A percentile compares a stretch with the other conserved stretches of the same genome.
Evolutionary conservation across 1,284 basidiomycete genomes (phyloP).

Genomic region (Coniophora puteana): DNA sequence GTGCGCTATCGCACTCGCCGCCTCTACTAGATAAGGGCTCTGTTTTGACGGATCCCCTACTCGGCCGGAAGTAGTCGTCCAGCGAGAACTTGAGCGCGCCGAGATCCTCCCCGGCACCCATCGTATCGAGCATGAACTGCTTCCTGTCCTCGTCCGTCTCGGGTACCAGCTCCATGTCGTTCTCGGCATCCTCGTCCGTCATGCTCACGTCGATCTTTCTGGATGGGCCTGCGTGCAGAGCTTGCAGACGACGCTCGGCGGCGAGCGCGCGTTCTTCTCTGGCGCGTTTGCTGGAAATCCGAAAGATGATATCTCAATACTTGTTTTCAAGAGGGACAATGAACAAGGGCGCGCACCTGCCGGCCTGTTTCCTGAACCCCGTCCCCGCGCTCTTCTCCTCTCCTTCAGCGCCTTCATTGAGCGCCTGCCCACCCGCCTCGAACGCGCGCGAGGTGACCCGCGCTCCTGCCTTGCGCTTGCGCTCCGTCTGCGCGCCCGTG

Average conservation of each 20-base stretch:
- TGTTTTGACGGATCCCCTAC: not conserved
- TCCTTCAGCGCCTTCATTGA: slow-evolving; percentile 43
- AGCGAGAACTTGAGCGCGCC: not conserved
- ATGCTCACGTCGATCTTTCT: not conserved
- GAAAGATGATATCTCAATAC: too few species aligned
- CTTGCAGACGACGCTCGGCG: slow-evolving; percentile 55
- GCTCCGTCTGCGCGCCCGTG: slow-evolving; percentile 57
- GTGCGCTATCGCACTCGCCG: not conserved
- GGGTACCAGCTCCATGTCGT: slow-evolving; percentile 13
- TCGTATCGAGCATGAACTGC: slow-evolving; percentile 18
- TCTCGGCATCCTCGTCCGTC: not conserved
- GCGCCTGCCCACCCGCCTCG: slow-evolving; percentile 46
- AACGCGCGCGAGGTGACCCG: slow-evolving; percentile 63
- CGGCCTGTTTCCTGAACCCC: slow-evolving; percentile 67
- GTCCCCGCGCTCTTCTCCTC: slow-evolving; percentile 42
- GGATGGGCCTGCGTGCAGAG: slow-evolving; percentile 30
- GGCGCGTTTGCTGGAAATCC: slow-evolving; percentile 59
- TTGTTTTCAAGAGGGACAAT: not conserved
- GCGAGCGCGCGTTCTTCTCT: slow-evolving; percentile 71
- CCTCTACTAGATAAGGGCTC: not conserved
- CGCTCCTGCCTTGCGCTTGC: slow-evolving; percentile 65
- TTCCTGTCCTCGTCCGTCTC: slow-evolving; percentile 3
- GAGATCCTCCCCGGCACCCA: slow-evolving; percentile 14
- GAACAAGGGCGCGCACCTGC: slow-evolving; percentile 50
- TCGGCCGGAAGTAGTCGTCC: slow-evolving; percentile 2